These are phyloP conservation scores for Aspergillus versicolor DNA, from an alignment of 2,329 filamentous ascomycete species.

Conservation along the genomic window DNA sequence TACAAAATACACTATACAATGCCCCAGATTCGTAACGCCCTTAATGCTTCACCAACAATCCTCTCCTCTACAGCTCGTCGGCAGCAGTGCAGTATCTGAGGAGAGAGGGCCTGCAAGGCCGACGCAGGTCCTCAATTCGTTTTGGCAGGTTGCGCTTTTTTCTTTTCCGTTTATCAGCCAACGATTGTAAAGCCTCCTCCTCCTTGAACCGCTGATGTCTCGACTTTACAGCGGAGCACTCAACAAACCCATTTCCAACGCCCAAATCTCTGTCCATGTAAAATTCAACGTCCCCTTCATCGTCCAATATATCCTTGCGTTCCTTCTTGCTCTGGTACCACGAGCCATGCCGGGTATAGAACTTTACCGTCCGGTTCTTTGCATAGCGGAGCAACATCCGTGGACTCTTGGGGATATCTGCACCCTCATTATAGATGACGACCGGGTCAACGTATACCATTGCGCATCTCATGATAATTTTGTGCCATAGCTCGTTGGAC, in stretches of 20 bases:
- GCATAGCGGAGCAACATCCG: constrained; percentile 14
- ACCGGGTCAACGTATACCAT: constrained; percentile 23
- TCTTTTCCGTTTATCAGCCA: no score
- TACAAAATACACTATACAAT: no score
- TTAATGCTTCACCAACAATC: background rate
- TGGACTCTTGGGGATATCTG: constrained; percentile 3
- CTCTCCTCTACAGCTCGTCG: background rate
- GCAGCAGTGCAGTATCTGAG: background rate
- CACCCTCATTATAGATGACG: constrained; percentile 12
- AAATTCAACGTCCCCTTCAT: constrained; percentile 7
- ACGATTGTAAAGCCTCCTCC: background rate
- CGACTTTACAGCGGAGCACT: background rate
- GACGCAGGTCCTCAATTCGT: background rate
- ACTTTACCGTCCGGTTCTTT: constrained; percentile 18
- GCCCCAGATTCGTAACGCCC: background rate
- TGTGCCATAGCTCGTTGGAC: constrained; percentile 9
- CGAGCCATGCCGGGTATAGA: constrained; percentile 24
- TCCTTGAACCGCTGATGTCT: background rate
- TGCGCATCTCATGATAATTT: constrained; percentile 18
- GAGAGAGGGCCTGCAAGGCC: background rate
- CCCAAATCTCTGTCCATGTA: background rate
- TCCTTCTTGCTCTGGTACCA: constrained; percentile 16
- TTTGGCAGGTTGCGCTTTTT: background rate
- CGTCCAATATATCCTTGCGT: background rate
- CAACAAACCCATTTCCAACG: background rate